Evolutionary conservation across 2,329 filamentous ascomycete genomes (phyloP).

Genomic region (Pseudogymnoascus sp.): DNA sequence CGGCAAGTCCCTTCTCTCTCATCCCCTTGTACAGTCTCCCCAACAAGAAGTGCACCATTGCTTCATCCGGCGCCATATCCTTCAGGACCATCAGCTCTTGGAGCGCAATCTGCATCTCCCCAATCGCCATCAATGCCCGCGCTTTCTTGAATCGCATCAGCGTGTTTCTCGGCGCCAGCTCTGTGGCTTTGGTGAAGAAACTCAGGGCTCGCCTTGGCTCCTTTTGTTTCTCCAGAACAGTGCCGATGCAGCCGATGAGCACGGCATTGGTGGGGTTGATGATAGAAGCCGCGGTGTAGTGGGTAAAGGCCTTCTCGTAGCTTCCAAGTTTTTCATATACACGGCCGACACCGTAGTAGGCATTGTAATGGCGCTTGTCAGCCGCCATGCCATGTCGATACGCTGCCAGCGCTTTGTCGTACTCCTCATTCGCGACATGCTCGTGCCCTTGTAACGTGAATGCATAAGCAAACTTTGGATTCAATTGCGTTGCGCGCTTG

Average conservation of each 20-base stretch:
- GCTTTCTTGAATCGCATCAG: conserved; percentile 91
- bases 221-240: conserved; percentile 80
- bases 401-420: conserved; percentile 81
- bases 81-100: conserved; percentile 80
- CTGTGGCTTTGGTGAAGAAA: conserved; percentile 74
- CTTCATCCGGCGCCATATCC: conserved; percentile 85
- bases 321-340: conserved; percentile 88
- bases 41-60: conserved; percentile 90
- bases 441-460: conserved; percentile 95
- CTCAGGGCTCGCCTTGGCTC: conserved; percentile 68
- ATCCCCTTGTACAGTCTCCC: conserved; percentile 72
- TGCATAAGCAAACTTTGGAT: conserved; percentile 86
- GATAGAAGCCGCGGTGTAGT: conserved; percentile 76
- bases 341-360: conserved; percentile 82
- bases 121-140: conserved; percentile 70
- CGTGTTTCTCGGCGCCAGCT: conserved; percentile 70
- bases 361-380: conserved; percentile 88
- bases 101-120: conserved; percentile 61
- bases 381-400: conserved; percentile 81
- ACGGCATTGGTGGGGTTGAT: conserved; percentile 95
- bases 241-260: conserved; percentile 83
- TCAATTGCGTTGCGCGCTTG: conserved; percentile 82
- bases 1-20: conserved; percentile 67
- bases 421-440: conserved; percentile 91
- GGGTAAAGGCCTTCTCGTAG: conserved; percentile 81